These are phyloP conservation scores for Phaffia tasmanica DNA, from an alignment of 768 basidiomycete genomes.

Conservation along the genomic window DNA sequence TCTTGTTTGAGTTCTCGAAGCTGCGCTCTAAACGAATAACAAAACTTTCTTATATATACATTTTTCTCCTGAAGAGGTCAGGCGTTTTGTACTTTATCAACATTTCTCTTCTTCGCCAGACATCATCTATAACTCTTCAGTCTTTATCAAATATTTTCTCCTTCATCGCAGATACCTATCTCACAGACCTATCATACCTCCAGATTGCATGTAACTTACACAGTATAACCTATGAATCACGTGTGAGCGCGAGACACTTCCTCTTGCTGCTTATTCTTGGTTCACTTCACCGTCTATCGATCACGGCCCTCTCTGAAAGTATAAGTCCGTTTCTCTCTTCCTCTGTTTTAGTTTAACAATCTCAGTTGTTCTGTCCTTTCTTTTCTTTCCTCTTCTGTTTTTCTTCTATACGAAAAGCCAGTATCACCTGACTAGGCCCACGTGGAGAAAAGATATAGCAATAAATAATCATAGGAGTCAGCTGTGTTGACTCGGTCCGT, in stretches of 20 bases:
- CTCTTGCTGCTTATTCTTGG: not conserved
- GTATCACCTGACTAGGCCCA: not conserved
- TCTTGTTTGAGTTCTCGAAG: not conserved
- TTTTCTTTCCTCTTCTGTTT: not conserved
- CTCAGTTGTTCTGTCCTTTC: not conserved
- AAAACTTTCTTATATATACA: too few species aligned
- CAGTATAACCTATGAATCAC: too few species aligned
- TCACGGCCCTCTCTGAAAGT: too few species aligned
- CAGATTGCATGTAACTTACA: too few species aligned
- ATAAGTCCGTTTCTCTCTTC: not conserved
- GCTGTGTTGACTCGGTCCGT: not conserved
- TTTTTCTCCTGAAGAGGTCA: too few species aligned
- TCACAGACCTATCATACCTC: too few species aligned
- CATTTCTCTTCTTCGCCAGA: too few species aligned
- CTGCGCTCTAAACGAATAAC: not conserved
- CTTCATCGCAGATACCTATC: too few species aligned
- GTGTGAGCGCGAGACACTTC: too few species aligned
- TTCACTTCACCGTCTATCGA: not conserved
- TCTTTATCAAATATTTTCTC: too few species aligned
- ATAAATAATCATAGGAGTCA: not conserved
- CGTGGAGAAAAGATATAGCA: not conserved
- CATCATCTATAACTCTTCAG: too few species aligned
- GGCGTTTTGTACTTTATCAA: too few species aligned
- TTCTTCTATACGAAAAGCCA: not conserved
- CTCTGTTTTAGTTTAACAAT: not conserved